Evolutionary conservation across 2,329 filamentous ascomycete genomes (phyloP), one percentile per base, ranked within the genome.

Genomic region (Microascus cirrosus): DNA sequence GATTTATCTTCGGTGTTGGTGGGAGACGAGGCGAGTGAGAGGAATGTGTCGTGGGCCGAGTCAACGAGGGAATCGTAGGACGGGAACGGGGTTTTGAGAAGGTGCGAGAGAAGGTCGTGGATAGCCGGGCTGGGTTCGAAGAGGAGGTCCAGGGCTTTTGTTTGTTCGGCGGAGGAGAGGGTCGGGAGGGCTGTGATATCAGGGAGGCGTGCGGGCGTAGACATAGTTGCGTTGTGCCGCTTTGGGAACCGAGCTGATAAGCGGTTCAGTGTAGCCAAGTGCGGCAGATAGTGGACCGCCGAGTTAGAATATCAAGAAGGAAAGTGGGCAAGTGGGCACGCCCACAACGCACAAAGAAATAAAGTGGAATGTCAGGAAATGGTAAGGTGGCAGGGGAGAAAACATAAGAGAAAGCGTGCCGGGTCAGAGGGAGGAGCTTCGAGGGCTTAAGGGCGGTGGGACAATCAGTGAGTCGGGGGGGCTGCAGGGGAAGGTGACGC

Each of bases 61-160:
- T 81, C 75, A 65, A 95, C 86, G 7, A 96, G 77, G 39, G 82
- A 77, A 8, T 75, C 62, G 70, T 96, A 96, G 28, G 83, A 85
- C 1, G 73, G 64, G 69, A 90, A 92, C 1, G 74, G 69, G 11
- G 65, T 65, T 48, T 75, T 76, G n/a, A 95, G 75, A 2, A 86
- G 73, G 1, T 88, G 87, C 6, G 89, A 69, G 18, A 88, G 82
- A 15, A 94, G 77, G 13, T 79, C 76, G 70, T 93, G 90, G 1
- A 96, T 82, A 55, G 85, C 81, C 0, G 80, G 75, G 57, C 86
- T 91, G 18, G 89, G 89, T 69, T 96, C 92, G 71, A 96, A 96
- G 60, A 96, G 84, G 3, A 85, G 78, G 71, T 95, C 89, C 54
- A 96, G 81, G 55, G 85, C 74, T 4, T 71, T 66, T 42, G 76